Evolutionary conservation across 768 basidiomycete genomes (phyloP).

Genomic region (Rickenella mellea): DNA sequence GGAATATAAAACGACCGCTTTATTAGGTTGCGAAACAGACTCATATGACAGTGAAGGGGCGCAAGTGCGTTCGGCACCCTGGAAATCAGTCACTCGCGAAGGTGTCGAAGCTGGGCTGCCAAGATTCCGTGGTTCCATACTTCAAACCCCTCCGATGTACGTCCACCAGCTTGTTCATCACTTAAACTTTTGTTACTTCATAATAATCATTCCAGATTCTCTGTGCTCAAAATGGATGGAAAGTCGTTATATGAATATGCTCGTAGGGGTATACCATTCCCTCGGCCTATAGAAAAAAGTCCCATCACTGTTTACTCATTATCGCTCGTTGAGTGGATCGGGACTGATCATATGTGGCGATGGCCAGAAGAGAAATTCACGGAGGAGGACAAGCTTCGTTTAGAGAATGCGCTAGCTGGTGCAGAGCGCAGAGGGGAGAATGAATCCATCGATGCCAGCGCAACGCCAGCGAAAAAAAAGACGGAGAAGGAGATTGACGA

Average conservation of each 20-base stretch:
- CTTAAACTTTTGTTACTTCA: conserved; percentile 5
- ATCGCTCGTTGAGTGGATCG: conserved; percentile 72
- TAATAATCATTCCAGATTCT: conserved; percentile 53
- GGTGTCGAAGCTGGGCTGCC: conserved; percentile 59
- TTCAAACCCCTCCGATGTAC: conserved; percentile 89
- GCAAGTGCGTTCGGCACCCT: conserved; percentile 65
- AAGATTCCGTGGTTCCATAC: conserved; percentile 78
- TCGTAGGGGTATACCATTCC: conserved; percentile 80
- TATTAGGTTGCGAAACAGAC: conserved; percentile 93
- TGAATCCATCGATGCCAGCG: conserved; percentile 24
- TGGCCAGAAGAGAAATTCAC: conserved; percentile 71
- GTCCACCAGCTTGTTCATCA: conserved; percentile 8
- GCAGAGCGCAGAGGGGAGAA: conserved; percentile 29
- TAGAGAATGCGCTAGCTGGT: conserved; percentile 48
- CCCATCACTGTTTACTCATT: conserved; percentile 75
- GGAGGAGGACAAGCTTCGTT: conserved; percentile 55
- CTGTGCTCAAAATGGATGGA: conserved; percentile 98
- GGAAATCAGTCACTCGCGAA: conserved; percentile 77
- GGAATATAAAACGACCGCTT: conserved; percentile 88
- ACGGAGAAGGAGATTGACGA: conserved; percentile 1
- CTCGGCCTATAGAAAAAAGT: conserved; percentile 87
- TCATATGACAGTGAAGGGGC: conserved; percentile 88
- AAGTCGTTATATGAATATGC: conserved; percentile 94
- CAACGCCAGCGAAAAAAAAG: conserved; percentile 6
- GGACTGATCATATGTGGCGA: conserved; percentile 60